Conservation (phyloP, 2,329 filamentous ascomycete genomes). For the Neurospora sp. region DNA sequence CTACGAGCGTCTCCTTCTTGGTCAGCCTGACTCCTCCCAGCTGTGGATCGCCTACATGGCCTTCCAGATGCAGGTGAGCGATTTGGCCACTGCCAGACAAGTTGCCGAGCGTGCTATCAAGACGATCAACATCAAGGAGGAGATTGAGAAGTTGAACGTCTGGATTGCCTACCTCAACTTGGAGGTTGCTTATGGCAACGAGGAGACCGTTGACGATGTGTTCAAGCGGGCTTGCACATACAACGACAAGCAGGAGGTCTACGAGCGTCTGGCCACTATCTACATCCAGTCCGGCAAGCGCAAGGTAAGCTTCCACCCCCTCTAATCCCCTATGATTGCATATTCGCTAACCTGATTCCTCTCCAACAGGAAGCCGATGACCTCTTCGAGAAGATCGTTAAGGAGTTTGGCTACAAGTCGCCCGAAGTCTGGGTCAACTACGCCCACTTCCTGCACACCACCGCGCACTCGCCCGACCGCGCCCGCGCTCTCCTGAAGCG, state of each 20-base stretch:
- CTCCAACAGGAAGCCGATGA: slow-evolving; percentile 66
- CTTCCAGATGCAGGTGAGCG: slow-evolving; percentile 90
- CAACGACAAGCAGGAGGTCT: slow-evolving; percentile 83
- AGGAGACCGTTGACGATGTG: slow-evolving; percentile 71
- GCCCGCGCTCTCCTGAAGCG: slow-evolving; percentile 71
- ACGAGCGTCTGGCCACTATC: slow-evolving; percentile 84
- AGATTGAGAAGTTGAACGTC: slow-evolving; percentile 86
- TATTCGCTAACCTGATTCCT: slow-evolving; percentile 1
- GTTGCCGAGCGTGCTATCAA: slow-evolving; percentile 84
- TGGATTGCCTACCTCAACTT: slow-evolving; percentile 94
- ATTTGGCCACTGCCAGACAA: slow-evolving; percentile 78
- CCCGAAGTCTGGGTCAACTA: slow-evolving; percentile 89
- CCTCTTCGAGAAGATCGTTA: slow-evolving; percentile 76
- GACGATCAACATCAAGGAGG: slow-evolving; percentile 84
- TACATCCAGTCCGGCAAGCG: slow-evolving; percentile 87
- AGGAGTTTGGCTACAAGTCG: slow-evolving; percentile 77
- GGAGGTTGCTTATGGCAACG: slow-evolving; percentile 80
- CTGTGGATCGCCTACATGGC: slow-evolving; percentile 98
- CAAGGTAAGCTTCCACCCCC: slow-evolving; percentile 47
- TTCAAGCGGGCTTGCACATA: slow-evolving; percentile 92
- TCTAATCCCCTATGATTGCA: background rate
- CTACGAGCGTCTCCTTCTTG: slow-evolving; percentile 85
- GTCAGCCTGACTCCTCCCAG: slow-evolving; percentile 84
- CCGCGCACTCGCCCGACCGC: slow-evolving; percentile 57
- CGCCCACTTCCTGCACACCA: slow-evolving; percentile 81